Conservation (phyloP, 2,329 filamentous ascomycete genomes). For the Hypoxylon sp. region DNA sequence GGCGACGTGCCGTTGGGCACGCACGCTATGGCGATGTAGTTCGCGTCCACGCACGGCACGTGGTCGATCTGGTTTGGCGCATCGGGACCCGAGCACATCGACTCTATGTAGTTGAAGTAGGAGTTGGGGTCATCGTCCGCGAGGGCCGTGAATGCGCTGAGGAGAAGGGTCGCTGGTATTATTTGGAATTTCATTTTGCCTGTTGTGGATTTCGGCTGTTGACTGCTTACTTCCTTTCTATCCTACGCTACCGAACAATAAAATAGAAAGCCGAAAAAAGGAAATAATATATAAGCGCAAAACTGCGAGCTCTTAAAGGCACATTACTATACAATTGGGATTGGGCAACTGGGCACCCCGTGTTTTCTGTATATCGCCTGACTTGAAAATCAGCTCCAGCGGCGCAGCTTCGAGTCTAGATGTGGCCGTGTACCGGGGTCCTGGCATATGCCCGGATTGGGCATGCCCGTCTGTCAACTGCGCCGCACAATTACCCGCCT, state of each 20-base stretch:
- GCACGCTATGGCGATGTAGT: conserved; percentile 53
- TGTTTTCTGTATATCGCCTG: conserved; percentile 5
- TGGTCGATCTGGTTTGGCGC: neutral
- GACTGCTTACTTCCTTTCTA: neutral
- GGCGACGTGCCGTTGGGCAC: conserved; percentile 52
- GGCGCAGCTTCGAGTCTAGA: conserved; percentile 30
- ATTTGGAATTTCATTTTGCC: conserved; percentile 25
- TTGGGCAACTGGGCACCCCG: neutral
- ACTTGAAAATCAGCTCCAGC: conserved; percentile 11
- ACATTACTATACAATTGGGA: neutral
- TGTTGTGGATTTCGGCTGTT: neutral
- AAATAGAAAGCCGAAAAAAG: neutral
- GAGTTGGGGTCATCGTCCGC: conserved; percentile 8
- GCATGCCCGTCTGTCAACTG: neutral
- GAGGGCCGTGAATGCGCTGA: conserved; percentile 15
- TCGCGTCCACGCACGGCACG: conserved; percentile 53
- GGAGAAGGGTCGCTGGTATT: neutral
- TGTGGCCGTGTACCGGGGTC: conserved; percentile 1
- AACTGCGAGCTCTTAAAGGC: conserved; percentile 1
- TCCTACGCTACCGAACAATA: neutral
- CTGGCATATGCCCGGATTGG: conserved; percentile 9
- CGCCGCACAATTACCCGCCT: neutral
- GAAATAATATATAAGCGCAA: neutral
- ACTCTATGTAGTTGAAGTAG: conserved; percentile 17
- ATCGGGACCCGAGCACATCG: neutral